phyloP scores from a whole-genome alignment of 2,329 filamentous ascomycete genomes.

The Parastagonospora nodorum region DNA sequence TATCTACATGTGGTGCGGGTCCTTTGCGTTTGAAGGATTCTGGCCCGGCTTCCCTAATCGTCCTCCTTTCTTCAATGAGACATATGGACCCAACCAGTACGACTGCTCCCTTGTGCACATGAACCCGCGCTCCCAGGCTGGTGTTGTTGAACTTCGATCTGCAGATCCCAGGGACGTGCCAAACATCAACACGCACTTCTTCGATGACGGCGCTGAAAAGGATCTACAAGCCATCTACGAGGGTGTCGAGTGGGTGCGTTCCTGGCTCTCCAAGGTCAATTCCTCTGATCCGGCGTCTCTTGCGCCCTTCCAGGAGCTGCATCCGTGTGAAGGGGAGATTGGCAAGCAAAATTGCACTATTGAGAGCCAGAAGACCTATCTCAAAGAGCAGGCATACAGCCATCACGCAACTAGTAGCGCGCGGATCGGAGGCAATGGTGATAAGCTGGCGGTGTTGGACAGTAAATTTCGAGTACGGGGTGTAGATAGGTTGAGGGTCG shows the following conservation, averaged over 20 bases:
- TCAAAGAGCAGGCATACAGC: constrained; percentile 25
- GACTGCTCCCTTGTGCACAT: constrained; percentile 38
- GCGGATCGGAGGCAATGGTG: constrained; percentile 16
- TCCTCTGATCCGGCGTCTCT: constrained; percentile 33
- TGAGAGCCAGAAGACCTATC: constrained; percentile 35
- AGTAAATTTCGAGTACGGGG: constrained; percentile 20
- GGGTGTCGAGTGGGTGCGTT: constrained; percentile 59
- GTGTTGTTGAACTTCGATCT: constrained; percentile 64
- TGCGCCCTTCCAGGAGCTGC: constrained; percentile 52
- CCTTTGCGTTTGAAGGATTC: constrained; percentile 35
- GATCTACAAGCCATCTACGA: constrained; percentile 61
- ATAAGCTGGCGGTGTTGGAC: constrained; percentile 20
- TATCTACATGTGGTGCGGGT: constrained; percentile 38
- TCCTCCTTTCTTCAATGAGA: constrained; percentile 23
- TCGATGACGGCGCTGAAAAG: constrained; percentile 48
- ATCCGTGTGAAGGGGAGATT: constrained; percentile 59
- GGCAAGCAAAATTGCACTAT: constrained; percentile 48
- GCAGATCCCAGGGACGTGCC: constrained; percentile 66
- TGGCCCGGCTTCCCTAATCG: constrained; percentile 32
- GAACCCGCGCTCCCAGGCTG: constrained; percentile 62
- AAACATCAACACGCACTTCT: constrained; percentile 52
- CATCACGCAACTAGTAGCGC: constrained; percentile 23
- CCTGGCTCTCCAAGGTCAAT: constrained; percentile 33
- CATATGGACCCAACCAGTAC: constrained; percentile 29
- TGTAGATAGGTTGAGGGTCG: constrained; percentile 16